Percentiles rank a stretch among this genome's conserved stretches.
phyloP scores from a whole-genome alignment of 2,329 filamentous ascomycete genomes.

The Esteya vermicola region DNA sequence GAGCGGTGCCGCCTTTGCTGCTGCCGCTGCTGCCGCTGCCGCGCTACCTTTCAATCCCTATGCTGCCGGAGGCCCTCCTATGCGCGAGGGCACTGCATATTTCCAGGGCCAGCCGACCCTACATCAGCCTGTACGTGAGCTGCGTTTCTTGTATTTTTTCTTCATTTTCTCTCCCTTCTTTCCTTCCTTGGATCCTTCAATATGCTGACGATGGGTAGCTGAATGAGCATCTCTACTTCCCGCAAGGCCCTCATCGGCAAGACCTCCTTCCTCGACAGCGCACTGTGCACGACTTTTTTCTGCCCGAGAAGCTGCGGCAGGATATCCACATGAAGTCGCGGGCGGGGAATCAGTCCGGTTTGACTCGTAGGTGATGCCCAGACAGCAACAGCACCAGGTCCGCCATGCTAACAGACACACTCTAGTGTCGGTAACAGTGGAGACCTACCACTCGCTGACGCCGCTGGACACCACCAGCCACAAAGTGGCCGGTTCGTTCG shows the following conservation, averaged over 20 bases:
- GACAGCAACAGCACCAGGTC: not conserved
- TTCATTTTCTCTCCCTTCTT: not conserved
- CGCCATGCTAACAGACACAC: not conserved
- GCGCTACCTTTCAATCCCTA: conserved; percentile 66
- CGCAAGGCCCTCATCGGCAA: conserved; percentile 67
- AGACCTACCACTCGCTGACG: conserved; percentile 79
- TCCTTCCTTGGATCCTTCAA: not conserved
- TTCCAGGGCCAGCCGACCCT: conserved; percentile 44
- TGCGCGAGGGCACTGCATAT: conserved; percentile 48
- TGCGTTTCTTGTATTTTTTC: not conserved
- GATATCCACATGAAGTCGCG: conserved; percentile 82
- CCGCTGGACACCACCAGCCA: conserved; percentile 68
- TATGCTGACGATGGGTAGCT: conserved; percentile 30
- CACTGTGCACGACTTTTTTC: conserved; percentile 79
- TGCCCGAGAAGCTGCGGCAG: conserved; percentile 74
- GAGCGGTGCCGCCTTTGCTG: not conserved
- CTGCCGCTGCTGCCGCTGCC: too few relatives aligned
- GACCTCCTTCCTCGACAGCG: conserved; percentile 76
- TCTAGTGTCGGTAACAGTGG: conserved; percentile 46
- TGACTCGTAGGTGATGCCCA: conserved; percentile 26
- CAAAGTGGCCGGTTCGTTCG: conserved; percentile 36
- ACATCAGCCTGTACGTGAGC: conserved; percentile 42
- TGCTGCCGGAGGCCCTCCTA: conserved; percentile 47
- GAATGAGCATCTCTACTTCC: conserved; percentile 88
- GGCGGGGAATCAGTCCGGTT: conserved; percentile 70